These are phyloP conservation scores for Cucurbita pepo DNA, from an alignment of 306 rosid genomes.

Conservation along the genomic window DNA sequence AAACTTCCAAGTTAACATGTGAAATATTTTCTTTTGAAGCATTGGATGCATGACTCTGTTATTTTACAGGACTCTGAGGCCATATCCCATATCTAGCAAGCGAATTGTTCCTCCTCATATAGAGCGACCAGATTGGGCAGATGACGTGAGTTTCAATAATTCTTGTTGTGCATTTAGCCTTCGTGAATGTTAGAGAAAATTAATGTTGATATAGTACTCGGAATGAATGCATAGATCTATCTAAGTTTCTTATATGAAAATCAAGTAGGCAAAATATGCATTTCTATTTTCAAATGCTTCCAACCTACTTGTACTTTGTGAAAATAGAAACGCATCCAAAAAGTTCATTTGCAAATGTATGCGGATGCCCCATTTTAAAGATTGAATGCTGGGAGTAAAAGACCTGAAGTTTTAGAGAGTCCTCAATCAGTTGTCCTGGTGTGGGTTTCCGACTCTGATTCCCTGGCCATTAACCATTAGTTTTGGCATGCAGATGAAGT, in stretches of 20 bases:
- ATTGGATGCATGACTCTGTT: slow-evolving; percentile 11
- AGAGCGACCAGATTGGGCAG: slow-evolving; percentile 82
- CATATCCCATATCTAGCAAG: slow-evolving; percentile 62
- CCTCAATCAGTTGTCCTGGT: too few relatives aligned
- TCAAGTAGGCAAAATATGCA: background rate
- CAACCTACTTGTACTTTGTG: background rate
- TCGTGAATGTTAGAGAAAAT: background rate
- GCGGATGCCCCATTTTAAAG: too few relatives aligned
- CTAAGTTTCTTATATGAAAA: background rate
- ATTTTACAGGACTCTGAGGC: slow-evolving; percentile 49
- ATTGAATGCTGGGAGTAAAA: too few relatives aligned
- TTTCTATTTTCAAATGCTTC: background rate
- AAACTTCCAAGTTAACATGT: background rate
- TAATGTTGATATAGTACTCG: background rate
- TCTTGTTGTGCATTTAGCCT: background rate
- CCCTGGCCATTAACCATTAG: background rate
- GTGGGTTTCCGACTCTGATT: background rate
- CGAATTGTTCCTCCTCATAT: slow-evolving; percentile 49
- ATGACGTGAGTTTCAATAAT: slow-evolving; percentile 42
- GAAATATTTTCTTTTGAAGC: background rate
- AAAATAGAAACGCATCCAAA: background rate
- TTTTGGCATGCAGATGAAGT: background rate
- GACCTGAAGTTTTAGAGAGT: too few relatives aligned
- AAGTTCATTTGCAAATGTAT: background rate
- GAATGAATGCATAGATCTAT: background rate